Base-by-base conservation (phyloP, 2,329 filamentous ascomycete genomes). In the Aspergillus fructus region DNA sequence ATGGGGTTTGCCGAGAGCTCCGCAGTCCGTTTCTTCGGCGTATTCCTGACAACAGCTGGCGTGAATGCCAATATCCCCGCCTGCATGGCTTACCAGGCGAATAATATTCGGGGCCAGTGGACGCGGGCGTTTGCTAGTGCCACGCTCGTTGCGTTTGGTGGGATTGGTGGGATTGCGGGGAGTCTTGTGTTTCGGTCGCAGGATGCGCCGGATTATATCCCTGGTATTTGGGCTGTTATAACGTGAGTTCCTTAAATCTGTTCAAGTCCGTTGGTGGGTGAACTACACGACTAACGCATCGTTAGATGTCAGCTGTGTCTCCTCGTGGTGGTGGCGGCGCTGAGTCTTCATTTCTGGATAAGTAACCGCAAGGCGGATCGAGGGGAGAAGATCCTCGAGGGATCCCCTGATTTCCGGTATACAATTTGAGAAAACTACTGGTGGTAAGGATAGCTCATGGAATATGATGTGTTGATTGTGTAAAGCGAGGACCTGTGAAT, bases 71-170 rank as follows among this genome's bases (percentile, higher is more conserved):
- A 94, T 69, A 80, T 94, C 5, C 91, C 91, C 0, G 82, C 85
- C 3, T 79, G 85, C 39, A 85, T 96, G 78, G 83, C 89, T 0
- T 93, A 91, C 77, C 90, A 93, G 76, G 89, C 90, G 40, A 94
- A 93, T 76, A 96, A 96, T 74, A 88, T 96, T 68, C 86, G 89
- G 51, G 91, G 90, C 0, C 90, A 94, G 76, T 94, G 90, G 89
- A 94, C 93, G 76, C 85, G 91, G 49, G 90, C 90, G 0, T 87
- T 94, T 64, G 88, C 86, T 69, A 89, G 86, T 58, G 89, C 90
- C 1, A 88, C 87, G 0, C 81, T 93, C 2, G 89, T 94, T 3
- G 88, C 87, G 0, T 85, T 89, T 43, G 90, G 90, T 4, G 90
- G 89, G 3, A 79, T 94, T 24, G 90, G 91, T 30, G 90, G 91